Evolutionary conservation across 768 basidiomycete genomes (phyloP), one percentile per base, ranked within the genome.

Genomic region (Kwoniella europaea): DNA sequence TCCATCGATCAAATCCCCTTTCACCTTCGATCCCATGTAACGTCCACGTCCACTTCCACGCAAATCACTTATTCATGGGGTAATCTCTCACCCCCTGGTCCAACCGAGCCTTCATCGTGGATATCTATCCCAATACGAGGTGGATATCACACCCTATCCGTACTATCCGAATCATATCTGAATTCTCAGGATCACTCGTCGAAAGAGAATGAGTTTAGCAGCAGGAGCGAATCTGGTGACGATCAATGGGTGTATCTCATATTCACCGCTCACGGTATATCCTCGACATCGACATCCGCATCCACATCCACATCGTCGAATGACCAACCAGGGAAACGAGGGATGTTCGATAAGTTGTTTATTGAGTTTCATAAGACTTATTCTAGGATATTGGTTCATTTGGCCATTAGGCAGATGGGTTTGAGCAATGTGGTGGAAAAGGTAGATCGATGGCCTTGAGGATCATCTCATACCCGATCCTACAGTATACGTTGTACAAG

Each of bases 381-480:
- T 57, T 67, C 65, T 10, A 58, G 65, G 27, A n/a, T 67, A 13
- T 57, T 67, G 35, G 22, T 67, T 12, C 42, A 67, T 59, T 24
- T 67, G 27, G 42, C 65, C 13, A 22, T 54, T n/a, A 55, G 50
- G 35, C 10, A 44, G 10, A 43, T 65, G 52, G 59, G 42, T 43
- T 44, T 44, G 20, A 9, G n/a, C 7, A 22, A 44, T 7, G n/a
- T n/a, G 24, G 3, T 22, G 35, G 41, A 61, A 22, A 20, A 10
- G 18, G 59, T 61, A 3, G 41, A 61, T 15, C 41, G 43, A 43
- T 61, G 59, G 59, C 42, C 41, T 15, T 50, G 46, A 50, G 35
- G 35, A 35, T 35, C 35, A 35, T 35, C 35, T 35, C 35, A 35
- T 35, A 7, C 35, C 35, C 35, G 7, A 35, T 7, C 35, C 6